These are phyloP conservation scores for Harringtonia aguacate DNA, from an alignment of 2,329 filamentous ascomycete species.

Conservation along the genomic window DNA sequence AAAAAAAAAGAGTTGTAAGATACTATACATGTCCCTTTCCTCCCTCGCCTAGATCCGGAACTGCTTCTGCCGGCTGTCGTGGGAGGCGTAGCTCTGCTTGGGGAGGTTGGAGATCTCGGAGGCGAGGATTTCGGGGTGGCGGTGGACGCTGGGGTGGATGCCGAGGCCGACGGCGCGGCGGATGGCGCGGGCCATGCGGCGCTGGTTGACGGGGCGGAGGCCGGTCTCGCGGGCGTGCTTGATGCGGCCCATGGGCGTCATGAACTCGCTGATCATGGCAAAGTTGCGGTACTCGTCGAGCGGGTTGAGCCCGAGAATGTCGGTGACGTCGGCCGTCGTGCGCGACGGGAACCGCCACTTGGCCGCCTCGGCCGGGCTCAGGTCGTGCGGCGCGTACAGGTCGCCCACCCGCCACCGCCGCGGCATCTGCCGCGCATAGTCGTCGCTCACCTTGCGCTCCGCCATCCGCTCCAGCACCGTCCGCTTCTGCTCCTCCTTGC, in stretches of 20 bases:
- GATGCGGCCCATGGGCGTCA: constrained; percentile 77
- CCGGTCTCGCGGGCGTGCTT: constrained; percentile 66
- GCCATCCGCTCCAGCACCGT: constrained; percentile 26
- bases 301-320: constrained; percentile 70
- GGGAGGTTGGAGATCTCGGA: constrained; percentile 18
- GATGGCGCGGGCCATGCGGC: constrained; percentile 87
- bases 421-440: constrained; percentile 52
- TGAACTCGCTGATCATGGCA: constrained; percentile 79
- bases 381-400: constrained; percentile 82
- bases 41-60: background rate
- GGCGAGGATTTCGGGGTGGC: constrained; percentile 71
- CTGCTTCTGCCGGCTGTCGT: background rate
- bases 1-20: too few species aligned
- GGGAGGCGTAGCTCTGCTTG: background rate
- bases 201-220: constrained; percentile 79
- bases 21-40: too few species aligned
- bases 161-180: constrained; percentile 80
- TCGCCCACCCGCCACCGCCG: constrained; percentile 70
- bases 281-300: constrained; percentile 90
- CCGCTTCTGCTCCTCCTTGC: constrained; percentile 12
- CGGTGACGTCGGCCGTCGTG: constrained; percentile 61
- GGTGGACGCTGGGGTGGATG: constrained; percentile 82
- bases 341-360: constrained; percentile 60
- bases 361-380: constrained; percentile 64
- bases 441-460: constrained; percentile 30